Evolutionary conservation across 768 basidiomycete genomes (phyloP).

Genomic region (Hypsizygus marmoreus): DNA sequence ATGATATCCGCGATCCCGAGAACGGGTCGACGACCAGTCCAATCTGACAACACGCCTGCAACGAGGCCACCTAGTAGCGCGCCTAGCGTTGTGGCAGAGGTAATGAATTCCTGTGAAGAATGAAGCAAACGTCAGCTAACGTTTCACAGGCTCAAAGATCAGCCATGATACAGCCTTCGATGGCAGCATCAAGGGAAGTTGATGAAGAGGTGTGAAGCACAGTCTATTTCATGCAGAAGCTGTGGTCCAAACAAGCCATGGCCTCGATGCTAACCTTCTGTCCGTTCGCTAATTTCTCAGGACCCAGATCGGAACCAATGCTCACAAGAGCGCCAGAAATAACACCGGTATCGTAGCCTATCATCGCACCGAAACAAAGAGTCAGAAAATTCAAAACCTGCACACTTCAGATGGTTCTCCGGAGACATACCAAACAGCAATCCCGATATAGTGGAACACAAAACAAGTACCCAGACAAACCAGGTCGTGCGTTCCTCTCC

Average conservation of each 20-base stretch:
- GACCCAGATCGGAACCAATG: constrained; percentile 67
- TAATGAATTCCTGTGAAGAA: constrained; percentile 68
- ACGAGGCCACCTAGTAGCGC: constrained; percentile 74
- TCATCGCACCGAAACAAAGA: neutral
- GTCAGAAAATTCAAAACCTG: neutral
- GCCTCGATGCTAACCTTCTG: constrained; percentile 55
- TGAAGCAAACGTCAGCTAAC: no score
- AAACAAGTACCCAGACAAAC: constrained; percentile 80
- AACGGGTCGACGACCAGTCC: constrained; percentile 65
- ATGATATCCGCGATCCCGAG: constrained; percentile 68
- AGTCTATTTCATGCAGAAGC: no score
- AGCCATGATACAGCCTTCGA: no score
- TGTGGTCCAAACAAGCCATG: no score
- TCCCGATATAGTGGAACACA: constrained; percentile 75
- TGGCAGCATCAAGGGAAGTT: no score
- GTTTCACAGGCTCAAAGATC: no score
- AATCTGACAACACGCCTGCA: constrained; percentile 71
- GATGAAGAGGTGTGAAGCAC: no score
- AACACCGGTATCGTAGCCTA: constrained; percentile 82
- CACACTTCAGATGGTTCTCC: no score
- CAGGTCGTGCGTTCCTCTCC: constrained; percentile 67
- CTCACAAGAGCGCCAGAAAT: constrained; percentile 81
- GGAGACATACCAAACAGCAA: constrained; percentile 81
- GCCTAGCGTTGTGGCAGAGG: constrained; percentile 76
- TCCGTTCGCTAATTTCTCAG: constrained; percentile 51